Conservation (phyloP, 345 rosid genomes). For the Turnera subulata region DNA sequence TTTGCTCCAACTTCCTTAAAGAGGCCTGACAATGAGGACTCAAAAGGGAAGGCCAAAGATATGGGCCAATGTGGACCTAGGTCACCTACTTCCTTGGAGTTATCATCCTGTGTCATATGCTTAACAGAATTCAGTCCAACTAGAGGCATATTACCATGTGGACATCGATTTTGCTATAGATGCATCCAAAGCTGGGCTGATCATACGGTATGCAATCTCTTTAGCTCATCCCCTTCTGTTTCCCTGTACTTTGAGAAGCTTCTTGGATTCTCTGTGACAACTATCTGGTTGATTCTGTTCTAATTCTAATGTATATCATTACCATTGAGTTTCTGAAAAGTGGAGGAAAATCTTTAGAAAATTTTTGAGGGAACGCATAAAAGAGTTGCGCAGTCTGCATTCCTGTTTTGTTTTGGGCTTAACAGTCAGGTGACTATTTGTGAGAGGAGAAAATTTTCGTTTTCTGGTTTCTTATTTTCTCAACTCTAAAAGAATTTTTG, state of each 20-base stretch:
- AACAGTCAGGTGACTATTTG: background rate
- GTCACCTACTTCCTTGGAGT: slow-evolving; percentile 37
- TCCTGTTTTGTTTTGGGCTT: background rate
- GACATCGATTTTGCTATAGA: slow-evolving; percentile 91
- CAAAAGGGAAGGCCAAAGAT: slow-evolving; percentile 17
- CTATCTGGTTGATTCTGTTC: background rate
- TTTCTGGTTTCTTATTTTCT: background rate
- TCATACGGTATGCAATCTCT: slow-evolving; percentile 45
- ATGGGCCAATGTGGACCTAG: slow-evolving; percentile 22
- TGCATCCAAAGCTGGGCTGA: slow-evolving; percentile 88
- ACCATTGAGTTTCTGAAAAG: background rate
- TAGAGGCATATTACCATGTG: slow-evolving; percentile 86
- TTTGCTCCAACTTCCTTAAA: slow-evolving; percentile 11
- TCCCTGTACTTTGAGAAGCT: background rate
- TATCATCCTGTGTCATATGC: slow-evolving; percentile 91
- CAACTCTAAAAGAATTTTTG: background rate
- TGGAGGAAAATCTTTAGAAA: background rate
- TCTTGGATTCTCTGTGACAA: background rate
- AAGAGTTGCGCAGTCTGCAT: no score
- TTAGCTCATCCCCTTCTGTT: slow-evolving; percentile 6
- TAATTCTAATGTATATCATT: no score
- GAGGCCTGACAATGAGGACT: slow-evolving; percentile 24
- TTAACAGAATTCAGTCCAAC: slow-evolving; percentile 84
- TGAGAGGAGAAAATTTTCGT: background rate
- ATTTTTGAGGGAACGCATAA: no score